Base-by-base conservation (phyloP, 768 basidiomycete species). In the Termitomyces sp. region DNA sequence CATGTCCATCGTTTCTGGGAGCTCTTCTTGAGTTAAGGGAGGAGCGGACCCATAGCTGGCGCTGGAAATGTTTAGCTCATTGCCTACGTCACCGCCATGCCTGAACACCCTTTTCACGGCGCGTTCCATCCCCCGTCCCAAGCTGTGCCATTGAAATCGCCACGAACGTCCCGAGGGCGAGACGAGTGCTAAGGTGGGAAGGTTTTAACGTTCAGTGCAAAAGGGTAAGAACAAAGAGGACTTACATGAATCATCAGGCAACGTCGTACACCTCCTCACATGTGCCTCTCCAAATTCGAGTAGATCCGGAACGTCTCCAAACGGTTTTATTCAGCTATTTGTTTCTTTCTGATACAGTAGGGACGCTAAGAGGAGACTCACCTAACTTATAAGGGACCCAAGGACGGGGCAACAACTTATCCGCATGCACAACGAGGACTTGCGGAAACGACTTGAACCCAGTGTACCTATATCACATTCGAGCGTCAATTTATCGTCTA, bases 361-460 rank as follows among this genome's bases (percentile, higher is more conserved):
- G 13, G 40, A 28, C 8, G 10, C 16, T 20, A 47, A 55, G n/a
- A 28, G 18, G 32, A 40, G 8, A 68, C 84, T 14, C 62, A 93
- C 94, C 93, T 30, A 98, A 79, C 73, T 98, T 99, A 4, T 88
- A 82, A 0, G 97, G 97, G 1, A 99, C 92, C 97, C 97, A 98
- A 65, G 93, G 93, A 46, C 94, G 88, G 5, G 96, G 81, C 71
- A 95, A 91, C 76, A 97, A 98, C 66, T 96, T 96, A 68, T 91
- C 91, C 46, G 93, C 88, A 63, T 97, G 95, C 1, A 99, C 71
- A 10, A 96, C 86, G 0, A 98, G 79, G 1, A 93, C 84, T 12
- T 94, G 82, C 0, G 97, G 96, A 78, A 96, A 93, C 1, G 91
- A 89, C 0, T 90, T 82, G 65, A 98, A 90, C 32, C 81, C 10